Conservation (phyloP, 148 eudicot species). For the Rhododendron simsii region DNA sequence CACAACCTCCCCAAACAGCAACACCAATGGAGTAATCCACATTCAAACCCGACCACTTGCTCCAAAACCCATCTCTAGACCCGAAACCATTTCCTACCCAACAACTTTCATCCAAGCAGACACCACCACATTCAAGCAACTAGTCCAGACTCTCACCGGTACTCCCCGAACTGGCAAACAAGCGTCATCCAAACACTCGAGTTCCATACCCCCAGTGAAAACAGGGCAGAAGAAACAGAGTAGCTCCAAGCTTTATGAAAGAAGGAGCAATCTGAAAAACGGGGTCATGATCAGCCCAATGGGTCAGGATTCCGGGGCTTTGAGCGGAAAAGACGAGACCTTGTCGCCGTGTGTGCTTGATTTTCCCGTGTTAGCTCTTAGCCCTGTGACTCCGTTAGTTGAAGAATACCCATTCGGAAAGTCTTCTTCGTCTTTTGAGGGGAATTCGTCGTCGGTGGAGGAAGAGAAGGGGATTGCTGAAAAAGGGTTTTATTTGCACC, state of each 20-base stretch:
- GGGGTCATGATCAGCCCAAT: slow-evolving; percentile 55
- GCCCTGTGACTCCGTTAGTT: slow-evolving; percentile 71
- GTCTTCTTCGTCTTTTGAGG: slow-evolving; percentile 36
- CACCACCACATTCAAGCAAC: slow-evolving; percentile 71
- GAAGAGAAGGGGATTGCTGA: slow-evolving; percentile 76
- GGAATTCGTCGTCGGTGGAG: slow-evolving; percentile 21
- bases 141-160: slow-evolving; percentile 93
- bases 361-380: slow-evolving; percentile 66
- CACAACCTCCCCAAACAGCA: slow-evolving; percentile 33
- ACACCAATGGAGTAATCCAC: slow-evolving; percentile 19
- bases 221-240: slow-evolving; percentile 48
- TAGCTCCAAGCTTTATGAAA: slow-evolving; percentile 60
- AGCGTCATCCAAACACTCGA: slow-evolving; percentile 10
- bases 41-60: slow-evolving; percentile 25
- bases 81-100: slow-evolving; percentile 71
- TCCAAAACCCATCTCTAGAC: slow-evolving; percentile 52
- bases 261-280: slow-evolving; percentile 59
- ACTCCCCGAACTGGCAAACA: slow-evolving; percentile 36
- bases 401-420: slow-evolving; percentile 49
- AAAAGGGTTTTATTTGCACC: slow-evolving; percentile 72
- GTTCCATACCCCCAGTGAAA: slow-evolving; percentile 51
- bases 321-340: slow-evolving; percentile 43
- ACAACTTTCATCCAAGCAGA: slow-evolving; percentile 90
- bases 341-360: slow-evolving; percentile 73
- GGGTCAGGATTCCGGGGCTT: slow-evolving; percentile 27